These are phyloP conservation scores for Phytophthora capsici DNA, from an alignment of 352 stramenopile species.

Conservation along the genomic window DNA sequence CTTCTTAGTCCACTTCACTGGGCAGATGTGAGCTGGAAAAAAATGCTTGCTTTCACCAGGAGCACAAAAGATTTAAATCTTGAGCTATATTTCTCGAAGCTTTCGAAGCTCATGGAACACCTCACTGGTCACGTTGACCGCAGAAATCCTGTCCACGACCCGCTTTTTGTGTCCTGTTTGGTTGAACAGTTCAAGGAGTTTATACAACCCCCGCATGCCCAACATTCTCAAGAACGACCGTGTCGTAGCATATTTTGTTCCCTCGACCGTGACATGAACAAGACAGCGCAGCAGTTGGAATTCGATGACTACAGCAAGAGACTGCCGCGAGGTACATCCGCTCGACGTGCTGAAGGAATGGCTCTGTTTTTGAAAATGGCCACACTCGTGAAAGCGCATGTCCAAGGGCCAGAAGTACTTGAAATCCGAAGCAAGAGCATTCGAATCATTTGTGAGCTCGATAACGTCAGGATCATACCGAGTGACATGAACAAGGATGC, in stretches of 20 bases:
- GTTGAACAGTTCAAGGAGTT: conserved; percentile 43
- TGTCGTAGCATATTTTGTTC: conserved; percentile 72
- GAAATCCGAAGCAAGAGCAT: conserved; percentile 47
- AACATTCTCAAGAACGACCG: conserved; percentile 50
- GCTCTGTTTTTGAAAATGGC: conserved; percentile 31
- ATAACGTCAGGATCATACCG: conserved; percentile 46
- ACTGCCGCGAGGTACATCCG: conserved; percentile 46
- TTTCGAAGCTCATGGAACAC: conserved; percentile 30
- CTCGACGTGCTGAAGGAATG: conserved; percentile 23
- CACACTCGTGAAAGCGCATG: conserved; percentile 35
- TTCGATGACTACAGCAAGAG: conserved; percentile 60
- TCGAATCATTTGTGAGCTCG: conserved; percentile 52
- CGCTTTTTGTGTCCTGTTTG: conserved; percentile 33
- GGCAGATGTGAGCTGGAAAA: conserved; percentile 40
- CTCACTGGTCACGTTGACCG: not conserved
- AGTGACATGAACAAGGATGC: conserved; percentile 3
- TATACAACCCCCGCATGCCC: conserved; percentile 39
- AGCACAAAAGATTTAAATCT: conserved; percentile 48
- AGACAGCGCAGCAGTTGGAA: conserved; percentile 61
- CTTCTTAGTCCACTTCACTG: conserved; percentile 47
- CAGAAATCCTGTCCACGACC: conserved; percentile 26
- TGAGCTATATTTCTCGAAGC: conserved; percentile 40
- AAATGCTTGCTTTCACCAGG: conserved; percentile 39
- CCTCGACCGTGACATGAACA: conserved; percentile 52
- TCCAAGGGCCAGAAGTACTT: conserved; percentile 50